Conservation (phyloP, 306 rosid species). For the Cicer arietinum region DNA sequence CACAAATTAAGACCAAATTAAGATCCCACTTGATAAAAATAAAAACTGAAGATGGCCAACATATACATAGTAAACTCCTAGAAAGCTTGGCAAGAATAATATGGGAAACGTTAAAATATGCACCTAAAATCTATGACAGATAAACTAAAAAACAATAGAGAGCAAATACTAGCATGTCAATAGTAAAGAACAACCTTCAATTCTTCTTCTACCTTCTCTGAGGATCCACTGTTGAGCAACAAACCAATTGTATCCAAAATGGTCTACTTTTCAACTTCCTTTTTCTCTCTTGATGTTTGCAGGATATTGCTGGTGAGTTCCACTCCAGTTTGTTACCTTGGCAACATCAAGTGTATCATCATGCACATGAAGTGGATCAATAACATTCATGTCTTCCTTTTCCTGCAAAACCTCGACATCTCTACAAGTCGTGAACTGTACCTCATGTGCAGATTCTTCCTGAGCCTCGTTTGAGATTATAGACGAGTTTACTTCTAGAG, state of each 20-base stretch:
- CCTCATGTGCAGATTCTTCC: slow-evolving; percentile 44
- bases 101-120: slow-evolving; percentile 41
- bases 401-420: slow-evolving; percentile 44
- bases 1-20: too few species aligned
- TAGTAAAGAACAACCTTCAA: background rate
- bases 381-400: slow-evolving; percentile 51
- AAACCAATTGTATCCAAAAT: slow-evolving; percentile 83
- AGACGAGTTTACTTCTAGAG: slow-evolving; percentile 47
- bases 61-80: slow-evolving; percentile 49
- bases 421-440: slow-evolving; percentile 38
- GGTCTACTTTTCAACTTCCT: slow-evolving; percentile 76
- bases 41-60: slow-evolving; percentile 36
- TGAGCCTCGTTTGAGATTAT: slow-evolving; percentile 40
- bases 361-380: slow-evolving; percentile 40
- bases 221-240: slow-evolving; percentile 79
- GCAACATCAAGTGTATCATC: slow-evolving; percentile 37
- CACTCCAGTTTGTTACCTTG: slow-evolving; percentile 49
- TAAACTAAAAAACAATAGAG: slow-evolving; percentile 3
- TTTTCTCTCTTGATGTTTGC: slow-evolving; percentile 71
- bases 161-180: slow-evolving; percentile 33
- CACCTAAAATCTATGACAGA: slow-evolving; percentile 36
- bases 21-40: slow-evolving; percentile 19
- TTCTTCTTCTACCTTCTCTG: slow-evolving; percentile 43
- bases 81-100: slow-evolving; percentile 13
- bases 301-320: slow-evolving; percentile 87